A percentile compares a stretch with the other conserved stretches of the same genome.
These are phyloP conservation scores for Saccharomyces kudriavzevii DNA, from an alignment of 805 yeast genomes.

Conservation along the genomic window DNA sequence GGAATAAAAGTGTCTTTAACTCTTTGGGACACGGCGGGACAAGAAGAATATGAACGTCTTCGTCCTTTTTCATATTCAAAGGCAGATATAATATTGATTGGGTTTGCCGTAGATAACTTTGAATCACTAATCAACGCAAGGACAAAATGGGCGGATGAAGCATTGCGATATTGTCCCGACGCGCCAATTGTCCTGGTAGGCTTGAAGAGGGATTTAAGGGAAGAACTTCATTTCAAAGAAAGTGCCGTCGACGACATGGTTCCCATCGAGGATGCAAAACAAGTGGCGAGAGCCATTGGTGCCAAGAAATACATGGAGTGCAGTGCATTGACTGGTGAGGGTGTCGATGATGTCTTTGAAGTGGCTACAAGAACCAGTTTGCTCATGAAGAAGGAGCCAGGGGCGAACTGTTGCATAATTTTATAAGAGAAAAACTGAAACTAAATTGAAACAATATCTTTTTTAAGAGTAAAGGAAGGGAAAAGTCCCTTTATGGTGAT, in stretches of 20 bases:
- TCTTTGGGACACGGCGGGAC: constrained; percentile 95
- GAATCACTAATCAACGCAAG: constrained; percentile 80
- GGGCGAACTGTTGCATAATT: constrained; percentile 32
- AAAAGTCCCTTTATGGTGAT: background rate
- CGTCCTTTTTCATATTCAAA: constrained; percentile 83
- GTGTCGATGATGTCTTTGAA: constrained; percentile 90
- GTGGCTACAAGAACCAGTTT: constrained; percentile 80
- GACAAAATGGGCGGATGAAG: constrained; percentile 84
- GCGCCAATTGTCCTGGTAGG: constrained; percentile 78
- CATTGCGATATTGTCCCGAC: constrained; percentile 66
- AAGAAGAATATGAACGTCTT: constrained; percentile 86
- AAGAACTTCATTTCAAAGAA: constrained; percentile 24
- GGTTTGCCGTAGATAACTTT: constrained; percentile 76
- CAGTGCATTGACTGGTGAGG: constrained; percentile 87
- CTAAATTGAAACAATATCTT: background rate
- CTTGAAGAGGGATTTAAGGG: constrained; percentile 70
- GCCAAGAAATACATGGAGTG: constrained; percentile 82
- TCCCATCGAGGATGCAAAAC: constrained; percentile 49
- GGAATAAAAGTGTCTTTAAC: constrained; percentile 86
- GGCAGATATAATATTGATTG: constrained; percentile 79
- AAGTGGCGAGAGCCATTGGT: constrained; percentile 68
- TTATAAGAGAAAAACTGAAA: constrained; percentile 8
- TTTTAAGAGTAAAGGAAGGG: background rate
- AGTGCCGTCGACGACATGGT: constrained; percentile 39
- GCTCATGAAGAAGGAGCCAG: constrained; percentile 42